Percentiles rank a stretch among this genome's conserved stretches.
Evolutionary conservation across 129 eudicot species (phyloP).

Genomic region (Tagetes patula): DNA sequence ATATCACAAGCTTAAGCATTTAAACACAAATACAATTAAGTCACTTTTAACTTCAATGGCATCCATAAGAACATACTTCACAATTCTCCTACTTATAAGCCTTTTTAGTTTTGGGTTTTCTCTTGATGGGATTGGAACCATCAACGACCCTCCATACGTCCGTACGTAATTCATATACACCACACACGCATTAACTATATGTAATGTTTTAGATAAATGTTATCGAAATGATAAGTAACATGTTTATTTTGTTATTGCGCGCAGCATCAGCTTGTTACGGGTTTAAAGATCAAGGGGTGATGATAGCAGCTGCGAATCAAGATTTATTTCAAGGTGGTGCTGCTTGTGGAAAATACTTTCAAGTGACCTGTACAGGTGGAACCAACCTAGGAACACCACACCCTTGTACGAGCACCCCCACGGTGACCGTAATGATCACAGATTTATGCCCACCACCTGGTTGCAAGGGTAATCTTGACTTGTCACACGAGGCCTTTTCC

Average conservation of each 20-base stretch:
- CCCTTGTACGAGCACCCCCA: constrained; percentile 1
- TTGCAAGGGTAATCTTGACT: constrained; percentile 6
- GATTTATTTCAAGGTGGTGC: neutral
- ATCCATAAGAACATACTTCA: neutral
- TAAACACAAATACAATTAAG: neutral
- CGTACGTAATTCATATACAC: neutral
- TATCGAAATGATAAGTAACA: neutral
- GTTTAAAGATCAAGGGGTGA: neutral
- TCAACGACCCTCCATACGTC: neutral
- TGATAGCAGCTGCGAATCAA: constrained; percentile 4
- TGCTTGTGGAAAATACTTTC: neutral
- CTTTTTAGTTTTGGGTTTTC: neutral
- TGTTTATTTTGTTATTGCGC: neutral
- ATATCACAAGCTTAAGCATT: neutral
- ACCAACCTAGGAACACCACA: neutral
- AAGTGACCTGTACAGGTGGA: neutral
- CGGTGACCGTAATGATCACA: constrained; percentile 6
- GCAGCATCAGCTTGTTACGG: constrained; percentile 13
- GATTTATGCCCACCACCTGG: constrained; percentile 17
- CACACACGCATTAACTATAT: neutral
- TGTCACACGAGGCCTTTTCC: constrained; percentile 10
- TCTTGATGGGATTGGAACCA: neutral
- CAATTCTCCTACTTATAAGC: neutral
- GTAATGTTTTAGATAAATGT: neutral
- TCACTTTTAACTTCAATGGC: neutral